Evolutionary conservation across 352 stramenopile genomes (phyloP).

Genomic region (Peronospora belbahrii): DNA sequence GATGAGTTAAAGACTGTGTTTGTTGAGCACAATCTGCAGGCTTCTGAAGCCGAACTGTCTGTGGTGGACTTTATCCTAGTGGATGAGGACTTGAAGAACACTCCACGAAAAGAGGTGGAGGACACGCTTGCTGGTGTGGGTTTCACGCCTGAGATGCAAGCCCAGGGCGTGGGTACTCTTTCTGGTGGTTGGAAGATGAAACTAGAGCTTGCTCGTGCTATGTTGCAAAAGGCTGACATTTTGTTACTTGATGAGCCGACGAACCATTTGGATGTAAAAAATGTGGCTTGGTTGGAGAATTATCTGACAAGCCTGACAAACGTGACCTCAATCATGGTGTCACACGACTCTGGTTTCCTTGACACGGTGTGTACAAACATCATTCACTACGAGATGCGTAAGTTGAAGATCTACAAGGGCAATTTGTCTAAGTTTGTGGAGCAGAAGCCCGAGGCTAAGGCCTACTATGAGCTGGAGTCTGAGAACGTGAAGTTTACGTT

Average conservation of each 20-base stretch:
- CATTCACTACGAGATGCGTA: conserved; percentile 94
- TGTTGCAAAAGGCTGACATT: conserved; percentile 94
- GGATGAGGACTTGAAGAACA: conserved; percentile 88
- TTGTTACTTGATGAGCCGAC: conserved; percentile 95
- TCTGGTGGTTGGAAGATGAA: conserved; percentile 96
- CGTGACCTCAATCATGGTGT: conserved; percentile 92
- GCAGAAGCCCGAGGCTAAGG: conserved; percentile 82
- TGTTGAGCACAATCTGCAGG: conserved; percentile 96
- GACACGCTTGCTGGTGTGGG: conserved; percentile 89
- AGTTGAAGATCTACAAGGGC: conserved; percentile 86
- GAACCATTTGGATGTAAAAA: conserved; percentile 92
- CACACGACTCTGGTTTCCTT: conserved; percentile 95
- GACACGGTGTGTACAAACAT: conserved; percentile 98
- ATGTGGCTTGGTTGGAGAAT: conserved; percentile 89
- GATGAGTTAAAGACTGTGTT: conserved; percentile 94
- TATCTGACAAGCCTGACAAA: conserved; percentile 85
- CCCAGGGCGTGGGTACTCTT: conserved; percentile 85
- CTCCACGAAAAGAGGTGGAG: conserved; percentile 83
- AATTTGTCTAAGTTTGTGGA: conserved; percentile 83
- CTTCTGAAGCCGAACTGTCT: conserved; percentile 74
- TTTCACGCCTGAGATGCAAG: conserved; percentile 93
- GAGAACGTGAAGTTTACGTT: conserved; percentile 84
- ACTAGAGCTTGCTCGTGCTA: conserved; percentile 90
- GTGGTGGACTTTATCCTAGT: conserved; percentile 81
- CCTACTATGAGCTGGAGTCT: conserved; percentile 84